These are phyloP conservation scores for Anthoceros angustus DNA, from an alignment of 225 moss, liverwort and hornwort species.

Conservation along the genomic window DNA sequence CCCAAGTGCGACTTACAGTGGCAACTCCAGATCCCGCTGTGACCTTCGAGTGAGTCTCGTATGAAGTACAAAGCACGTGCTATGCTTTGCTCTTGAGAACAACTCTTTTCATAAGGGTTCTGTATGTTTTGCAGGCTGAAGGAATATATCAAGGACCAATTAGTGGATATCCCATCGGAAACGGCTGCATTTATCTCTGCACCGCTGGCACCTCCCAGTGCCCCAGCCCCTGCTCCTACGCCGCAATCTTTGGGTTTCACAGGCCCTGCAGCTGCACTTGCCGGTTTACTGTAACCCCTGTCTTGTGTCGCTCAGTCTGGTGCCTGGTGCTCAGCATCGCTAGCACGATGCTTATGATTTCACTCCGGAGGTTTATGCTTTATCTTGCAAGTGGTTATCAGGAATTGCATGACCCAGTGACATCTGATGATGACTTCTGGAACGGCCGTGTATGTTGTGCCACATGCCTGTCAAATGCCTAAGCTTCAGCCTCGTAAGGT, in stretches of 20 bases:
- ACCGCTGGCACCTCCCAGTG: neutral
- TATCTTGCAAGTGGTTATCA: no score
- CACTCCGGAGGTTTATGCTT: no score
- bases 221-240: neutral
- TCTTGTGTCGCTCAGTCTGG: neutral
- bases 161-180: neutral
- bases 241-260: slow-evolving; percentile 1
- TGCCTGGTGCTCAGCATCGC: neutral
- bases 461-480: no score
- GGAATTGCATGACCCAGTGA: no score
- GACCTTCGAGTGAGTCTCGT: slow-evolving; percentile 61
- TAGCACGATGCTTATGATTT: no score
- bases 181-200: neutral
- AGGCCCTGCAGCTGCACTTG: slow-evolving; percentile 2
- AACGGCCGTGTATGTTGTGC: no score
- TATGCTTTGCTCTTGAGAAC: neutral
- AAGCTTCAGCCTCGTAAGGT: no score
- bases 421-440: no score
- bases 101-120: neutral
- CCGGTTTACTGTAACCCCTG: neutral
- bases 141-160: neutral
- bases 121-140: neutral
- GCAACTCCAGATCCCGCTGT: slow-evolving; percentile 68
- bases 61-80: neutral
- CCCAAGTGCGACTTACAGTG: slow-evolving; percentile 85